phyloP scores from a whole-genome alignment of 441 rosid species.

The Corymbia citriodora region DNA sequence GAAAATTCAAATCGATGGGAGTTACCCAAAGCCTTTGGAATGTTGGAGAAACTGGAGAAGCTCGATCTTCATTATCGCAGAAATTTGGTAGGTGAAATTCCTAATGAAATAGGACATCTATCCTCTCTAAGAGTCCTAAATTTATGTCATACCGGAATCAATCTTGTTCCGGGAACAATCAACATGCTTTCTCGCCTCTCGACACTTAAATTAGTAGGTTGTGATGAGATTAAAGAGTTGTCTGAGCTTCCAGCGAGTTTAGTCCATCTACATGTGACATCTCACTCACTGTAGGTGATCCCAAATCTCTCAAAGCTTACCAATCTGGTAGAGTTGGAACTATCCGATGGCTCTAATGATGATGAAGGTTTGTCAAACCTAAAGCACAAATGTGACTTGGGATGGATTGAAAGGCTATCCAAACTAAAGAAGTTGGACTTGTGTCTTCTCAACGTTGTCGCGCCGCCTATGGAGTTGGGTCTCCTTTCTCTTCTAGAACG shows the following conservation, averaged over 20 bases:
- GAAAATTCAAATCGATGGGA: accelerated
- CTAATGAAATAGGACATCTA: too few relatives aligned
- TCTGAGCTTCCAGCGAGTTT: accelerated
- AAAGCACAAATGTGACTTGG: background rate
- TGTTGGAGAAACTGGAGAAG: background rate
- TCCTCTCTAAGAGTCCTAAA: background rate
- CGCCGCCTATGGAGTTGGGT: too few relatives aligned
- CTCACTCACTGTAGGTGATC: accelerated
- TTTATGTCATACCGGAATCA: accelerated
- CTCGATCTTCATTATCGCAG: background rate
- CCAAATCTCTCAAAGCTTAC: background rate
- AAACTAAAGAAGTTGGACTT: too few relatives aligned
- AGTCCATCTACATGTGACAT: accelerated
- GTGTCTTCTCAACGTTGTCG: too few relatives aligned
- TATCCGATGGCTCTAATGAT: accelerated
- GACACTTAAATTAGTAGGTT: accelerated
- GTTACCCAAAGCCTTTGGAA: background rate
- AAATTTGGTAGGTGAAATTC: too few relatives aligned
- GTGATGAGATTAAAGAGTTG: accelerated
- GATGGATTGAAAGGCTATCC: accelerated
- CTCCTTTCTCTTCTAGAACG: accelerated
- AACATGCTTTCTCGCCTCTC: accelerated
- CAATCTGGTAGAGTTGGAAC: accelerated
- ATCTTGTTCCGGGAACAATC: accelerated
- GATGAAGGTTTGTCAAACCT: accelerated